Percentiles rank a stretch among this genome's conserved stretches.
These are phyloP conservation scores for Cardamine resedifolia DNA, from an alignment of 345 rosid genomes.

Conservation along the genomic window DNA sequence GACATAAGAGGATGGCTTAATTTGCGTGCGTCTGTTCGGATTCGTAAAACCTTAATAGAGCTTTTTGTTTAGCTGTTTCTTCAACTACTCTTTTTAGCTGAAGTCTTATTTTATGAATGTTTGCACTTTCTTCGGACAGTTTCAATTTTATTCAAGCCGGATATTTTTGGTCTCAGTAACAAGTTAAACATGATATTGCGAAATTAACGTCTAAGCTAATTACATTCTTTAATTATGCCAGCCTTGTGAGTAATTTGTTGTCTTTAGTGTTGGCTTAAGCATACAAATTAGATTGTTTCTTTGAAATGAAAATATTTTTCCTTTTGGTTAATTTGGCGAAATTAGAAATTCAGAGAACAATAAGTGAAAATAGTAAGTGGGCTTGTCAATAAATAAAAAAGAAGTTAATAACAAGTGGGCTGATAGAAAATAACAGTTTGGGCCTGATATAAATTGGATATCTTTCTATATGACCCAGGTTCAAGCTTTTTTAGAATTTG, in stretches of 20 bases:
- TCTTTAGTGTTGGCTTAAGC: not conserved
- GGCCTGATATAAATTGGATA: not conserved
- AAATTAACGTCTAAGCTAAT: not conserved
- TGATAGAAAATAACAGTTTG: not conserved
- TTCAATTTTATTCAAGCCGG: not conserved
- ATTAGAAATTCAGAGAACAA: not conserved
- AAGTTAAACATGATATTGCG: not conserved
- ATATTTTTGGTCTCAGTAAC: not conserved
- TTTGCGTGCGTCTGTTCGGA: conserved; percentile 20
- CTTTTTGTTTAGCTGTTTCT: conserved; percentile 31
- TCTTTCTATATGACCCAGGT: not conserved
- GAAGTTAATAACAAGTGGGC: not conserved
- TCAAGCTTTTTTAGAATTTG: not conserved
- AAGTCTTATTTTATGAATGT: conserved; percentile 9
- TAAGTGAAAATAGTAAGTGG: not conserved
- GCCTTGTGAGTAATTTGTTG: not conserved
- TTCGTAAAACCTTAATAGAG: conserved; percentile 29
- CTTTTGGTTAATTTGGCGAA: not conserved
- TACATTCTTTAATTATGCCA: not conserved
- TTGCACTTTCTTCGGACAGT: conserved; percentile 4
- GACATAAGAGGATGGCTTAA: conserved; percentile 30
- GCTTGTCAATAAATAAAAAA: not conserved
- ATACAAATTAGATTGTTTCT: not conserved
- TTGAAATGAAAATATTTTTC: not conserved
- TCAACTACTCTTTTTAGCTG: not conserved